Conservation (phyloP, 78 protist species). For the Chrysochromulina tobinii region DNA sequence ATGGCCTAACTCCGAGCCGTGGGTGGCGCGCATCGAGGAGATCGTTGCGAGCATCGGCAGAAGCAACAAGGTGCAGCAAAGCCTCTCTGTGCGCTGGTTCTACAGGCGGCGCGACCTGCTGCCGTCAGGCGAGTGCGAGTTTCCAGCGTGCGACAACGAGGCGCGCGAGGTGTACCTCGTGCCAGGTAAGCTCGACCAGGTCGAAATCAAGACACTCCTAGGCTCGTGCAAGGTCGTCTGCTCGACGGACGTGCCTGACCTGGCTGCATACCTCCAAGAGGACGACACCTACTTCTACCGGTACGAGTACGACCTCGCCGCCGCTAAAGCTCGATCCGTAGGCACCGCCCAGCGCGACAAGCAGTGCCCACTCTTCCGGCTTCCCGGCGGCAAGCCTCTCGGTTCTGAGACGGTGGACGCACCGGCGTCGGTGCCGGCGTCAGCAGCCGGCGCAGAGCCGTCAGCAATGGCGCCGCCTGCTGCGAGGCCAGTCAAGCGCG, state of each 20-base stretch:
- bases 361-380: no score
- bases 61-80: not conserved
- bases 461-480: no score
- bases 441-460: not conserved
- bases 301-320: not conserved
- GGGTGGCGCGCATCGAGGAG: slow-evolving; percentile 12
- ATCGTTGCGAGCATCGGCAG: not conserved
- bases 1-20: not conserved
- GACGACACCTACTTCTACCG: not conserved
- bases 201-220: not conserved
- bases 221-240: not conserved
- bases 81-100: not conserved
- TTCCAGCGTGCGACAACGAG: not conserved
- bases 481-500: not conserved
- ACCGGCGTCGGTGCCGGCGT: not conserved
- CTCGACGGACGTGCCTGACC: not conserved
- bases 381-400: not conserved
- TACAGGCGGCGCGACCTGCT: not conserved
- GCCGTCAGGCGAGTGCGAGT: not conserved
- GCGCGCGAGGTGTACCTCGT: not conserved
- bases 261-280: not conserved
- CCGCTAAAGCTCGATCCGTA: no score
- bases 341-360: not conserved
- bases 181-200: not conserved
- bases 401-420: no score